Base-by-base conservation (phyloP, 129 eudicot genomes). In the Tanacetum coccineum region DNA sequence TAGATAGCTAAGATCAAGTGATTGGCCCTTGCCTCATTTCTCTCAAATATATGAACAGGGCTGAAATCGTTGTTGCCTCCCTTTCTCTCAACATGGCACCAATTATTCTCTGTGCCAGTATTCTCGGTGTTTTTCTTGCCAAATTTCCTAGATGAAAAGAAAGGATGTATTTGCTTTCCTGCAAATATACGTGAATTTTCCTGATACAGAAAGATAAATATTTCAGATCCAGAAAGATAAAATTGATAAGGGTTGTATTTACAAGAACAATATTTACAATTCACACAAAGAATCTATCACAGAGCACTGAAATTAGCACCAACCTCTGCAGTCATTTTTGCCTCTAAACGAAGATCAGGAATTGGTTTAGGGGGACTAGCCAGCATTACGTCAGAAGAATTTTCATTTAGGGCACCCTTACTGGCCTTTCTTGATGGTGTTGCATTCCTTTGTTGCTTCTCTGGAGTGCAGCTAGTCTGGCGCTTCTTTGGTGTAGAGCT, bases 271-370 rank as follows among this genome's bases (percentile, higher is more conserved):
- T 22, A 22, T 22, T 22, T 22, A 1, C 25, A 22, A 22, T 22
- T 22, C 25, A 22, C 25, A 22, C 25, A 2, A 22, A 22, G 1
- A 58, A 73, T 6, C 57, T 53, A 64, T 12, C 30, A 70, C 13
- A 62, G 54, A 45, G 50, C 69, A 40, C 9, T 57, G 52, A 39
- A 40, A 28, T 14, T 53, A n/a, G 47, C 73, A 62, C 88, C 40
- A 72, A 93, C 98, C 98, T 93, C 96, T 26, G 98, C 95, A 68
- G 79, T 81, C 81, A 71, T 15, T 79, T 89, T 93, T 26, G 96
- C 99, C 78, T 93, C 99, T 73, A 86, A 75, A 64, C 96, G 76
- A 58, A 89, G 67, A 86, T 93, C 82, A 59, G 99, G 99, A 73
- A 86, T 50, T 44, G 76, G 65, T 70, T 68, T 87, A 32, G 80